Conservation (phyloP, 192 early-diverging fungal genomes). For the Rhizoclosmatium sp. region DNA sequence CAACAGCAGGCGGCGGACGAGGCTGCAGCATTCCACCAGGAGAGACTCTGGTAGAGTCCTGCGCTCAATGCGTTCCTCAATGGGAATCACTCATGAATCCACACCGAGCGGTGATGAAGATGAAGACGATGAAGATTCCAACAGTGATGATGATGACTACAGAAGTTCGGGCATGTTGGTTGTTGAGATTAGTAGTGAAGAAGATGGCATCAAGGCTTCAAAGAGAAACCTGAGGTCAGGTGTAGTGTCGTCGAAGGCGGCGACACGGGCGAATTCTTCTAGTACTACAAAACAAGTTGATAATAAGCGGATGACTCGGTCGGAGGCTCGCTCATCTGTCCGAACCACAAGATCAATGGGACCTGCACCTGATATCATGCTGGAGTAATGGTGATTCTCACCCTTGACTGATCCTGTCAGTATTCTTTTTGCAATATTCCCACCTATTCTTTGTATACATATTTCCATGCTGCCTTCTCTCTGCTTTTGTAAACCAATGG, state of each 20-base stretch:
- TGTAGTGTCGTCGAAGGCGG: too few species aligned
- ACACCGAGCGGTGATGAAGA: not conserved
- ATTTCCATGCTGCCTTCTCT: too few species aligned
- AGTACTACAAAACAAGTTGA: not conserved
- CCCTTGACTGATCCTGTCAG: too few species aligned
- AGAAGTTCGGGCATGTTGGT: not conserved
- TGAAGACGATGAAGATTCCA: not conserved
- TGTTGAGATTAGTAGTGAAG: not conserved
- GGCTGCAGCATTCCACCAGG: not conserved
- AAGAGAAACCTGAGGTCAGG: not conserved
- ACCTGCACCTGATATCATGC: not conserved
- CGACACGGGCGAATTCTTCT: too few species aligned
- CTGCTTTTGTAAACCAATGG: too few species aligned
- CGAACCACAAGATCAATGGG: not conserved
- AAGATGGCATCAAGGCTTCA: not conserved
- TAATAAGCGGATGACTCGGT: not conserved
- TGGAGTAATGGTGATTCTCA: too few species aligned
- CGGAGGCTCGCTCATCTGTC: not conserved
- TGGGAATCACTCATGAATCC: not conserved
- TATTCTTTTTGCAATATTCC: too few species aligned
- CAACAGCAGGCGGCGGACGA: not conserved
- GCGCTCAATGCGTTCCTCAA: not conserved
- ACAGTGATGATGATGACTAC: not conserved
- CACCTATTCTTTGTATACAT: too few species aligned
- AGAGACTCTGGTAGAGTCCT: not conserved